Conservation (phyloP, 768 basidiomycete species). For the Termitomyces sp. region DNA sequence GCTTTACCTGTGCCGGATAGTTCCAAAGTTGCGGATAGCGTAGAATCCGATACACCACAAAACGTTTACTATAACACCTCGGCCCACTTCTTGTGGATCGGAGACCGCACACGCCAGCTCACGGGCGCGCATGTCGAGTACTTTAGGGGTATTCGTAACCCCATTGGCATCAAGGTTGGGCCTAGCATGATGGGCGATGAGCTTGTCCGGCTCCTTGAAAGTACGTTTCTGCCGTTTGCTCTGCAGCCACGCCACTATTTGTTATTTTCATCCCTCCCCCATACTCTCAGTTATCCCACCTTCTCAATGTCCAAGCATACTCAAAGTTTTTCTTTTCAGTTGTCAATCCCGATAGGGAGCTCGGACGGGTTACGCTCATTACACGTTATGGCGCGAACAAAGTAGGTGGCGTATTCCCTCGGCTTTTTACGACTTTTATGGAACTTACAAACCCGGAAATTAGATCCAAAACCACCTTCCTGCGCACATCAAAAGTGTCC, state of each 20-base stretch:
- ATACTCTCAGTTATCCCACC: background rate
- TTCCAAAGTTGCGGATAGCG: background rate
- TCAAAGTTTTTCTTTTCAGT: slow-evolving; percentile 39
- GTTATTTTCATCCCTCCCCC: background rate
- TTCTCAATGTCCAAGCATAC: background rate
- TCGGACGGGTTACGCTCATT: slow-evolving; percentile 84
- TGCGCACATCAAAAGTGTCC: slow-evolving; percentile 78
- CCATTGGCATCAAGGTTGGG: slow-evolving; percentile 95
- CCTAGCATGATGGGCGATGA: slow-evolving; percentile 82
- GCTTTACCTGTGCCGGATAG: slow-evolving; percentile 39
- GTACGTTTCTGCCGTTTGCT: slow-evolving; percentile 37
- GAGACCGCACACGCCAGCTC: slow-evolving; percentile 91
- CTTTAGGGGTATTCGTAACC: slow-evolving; percentile 88
- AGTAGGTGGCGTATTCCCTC: slow-evolving; percentile 33
- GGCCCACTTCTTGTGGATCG: slow-evolving; percentile 96
- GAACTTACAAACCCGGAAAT: background rate
- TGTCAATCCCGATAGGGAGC: slow-evolving; percentile 81
- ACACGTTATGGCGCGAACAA: slow-evolving; percentile 91
- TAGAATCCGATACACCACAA: slow-evolving; percentile 3
- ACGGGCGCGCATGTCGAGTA: slow-evolving; percentile 95
- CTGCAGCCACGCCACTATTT: background rate
- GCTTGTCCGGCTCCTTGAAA: slow-evolving; percentile 68
- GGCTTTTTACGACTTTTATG: background rate
- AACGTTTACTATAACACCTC: slow-evolving; percentile 82
- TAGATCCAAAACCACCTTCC: slow-evolving; percentile 79